Base-by-base conservation (phyloP, 2,329 filamentous ascomycete genomes). In the Stenocarpella maydis region DNA sequence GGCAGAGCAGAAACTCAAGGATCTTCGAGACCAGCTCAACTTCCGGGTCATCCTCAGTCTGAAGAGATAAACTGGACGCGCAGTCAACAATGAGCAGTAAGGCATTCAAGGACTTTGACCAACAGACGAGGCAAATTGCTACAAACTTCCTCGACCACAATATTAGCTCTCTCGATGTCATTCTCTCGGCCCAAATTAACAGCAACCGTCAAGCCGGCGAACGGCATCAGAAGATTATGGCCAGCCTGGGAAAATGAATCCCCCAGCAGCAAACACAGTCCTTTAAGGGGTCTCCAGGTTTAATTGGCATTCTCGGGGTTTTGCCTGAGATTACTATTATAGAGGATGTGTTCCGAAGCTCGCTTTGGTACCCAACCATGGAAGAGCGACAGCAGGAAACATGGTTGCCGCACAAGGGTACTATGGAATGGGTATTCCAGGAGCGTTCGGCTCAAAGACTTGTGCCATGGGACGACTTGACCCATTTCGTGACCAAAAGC, bases 341-440 rank as follows among this genome's bases (percentile, higher is more conserved):
- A 39, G 54, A 60, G 17, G 24, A 24, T 3, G 54, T 39, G 8
- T 60, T 60, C 5, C 54, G 54, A n/a, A 60, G 39, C 24, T 43
- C 54, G 21, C 39, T 60, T 9, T 60, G 39, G 54, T 60, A 60
- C 24, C 54, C 54, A 9, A 60, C 54, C 0, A 60, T 60, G 54
- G 54, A 60, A 24, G 54, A 60, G 39, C 54, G 54, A 28, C 8
- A 60, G 28, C 54, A 60, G 45, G 54, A 39, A n/a, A 60, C 45
- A 7, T 60, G 24, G 54, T 60, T 24, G 6, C 24, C 54, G n/a
- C 24, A 60, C 39, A 12, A 60, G 6, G 54, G 54, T 2, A 60
- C 54, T n/a, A 17, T 60, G 15, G 39, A 60, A 9, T 60, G 39
- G 54, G 54, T 60, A 2, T 31, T 60, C 8, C 54, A 60, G 10